Evolutionary conservation across 371 early-diverging fungal genomes (phyloP), one percentile per base, ranked within the genome.

Genomic region (Mucor sp.): DNA sequence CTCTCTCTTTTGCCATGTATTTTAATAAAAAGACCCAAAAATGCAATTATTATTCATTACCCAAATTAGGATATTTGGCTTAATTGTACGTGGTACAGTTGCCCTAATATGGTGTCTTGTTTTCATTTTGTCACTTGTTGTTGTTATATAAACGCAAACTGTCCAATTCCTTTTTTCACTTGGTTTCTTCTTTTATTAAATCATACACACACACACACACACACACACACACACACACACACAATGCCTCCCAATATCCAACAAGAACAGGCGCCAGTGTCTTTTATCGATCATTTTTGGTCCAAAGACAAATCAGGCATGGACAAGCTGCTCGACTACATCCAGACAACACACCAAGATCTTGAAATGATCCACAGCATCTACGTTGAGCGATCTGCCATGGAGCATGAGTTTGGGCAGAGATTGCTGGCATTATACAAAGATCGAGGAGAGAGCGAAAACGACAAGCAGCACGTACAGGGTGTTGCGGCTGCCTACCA

Each of bases 361-460:
- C 53, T 80, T 3, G 68, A 75, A 37, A 57, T 44, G 5, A 56
- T 83, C 2, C 55, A 69, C 35, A 59, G 47, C 2, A 62, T 80
- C 3, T 83, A 79, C 65, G 62, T 58, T 3, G 67, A 74, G 63
- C 72, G 76, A n/a, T 65, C 77, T 28, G 19, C 61, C 28, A 12
- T 77, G 19, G 81, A 81, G 44, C 68, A 63, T 12, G 81, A 71
- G 53, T 77, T 69, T 70, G 79, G 82, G 3, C 68, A 77, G 60
- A 73, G 75, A 35, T 32, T 81, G 15, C 53, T 72, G 63, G 21
- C 32, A 2, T 41, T 79, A 35, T 62, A 69, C 4, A 47, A 37
- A 14, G 19, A 6, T 47, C 28, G 21, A 14, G 50, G 41, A 28
- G 41, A 53, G 19, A 14, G 21, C 33, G 37, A 70, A 39, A n/a